Conservation (phyloP, 208 protist genomes). For the Acanthamoeba polyphaga region DNA sequence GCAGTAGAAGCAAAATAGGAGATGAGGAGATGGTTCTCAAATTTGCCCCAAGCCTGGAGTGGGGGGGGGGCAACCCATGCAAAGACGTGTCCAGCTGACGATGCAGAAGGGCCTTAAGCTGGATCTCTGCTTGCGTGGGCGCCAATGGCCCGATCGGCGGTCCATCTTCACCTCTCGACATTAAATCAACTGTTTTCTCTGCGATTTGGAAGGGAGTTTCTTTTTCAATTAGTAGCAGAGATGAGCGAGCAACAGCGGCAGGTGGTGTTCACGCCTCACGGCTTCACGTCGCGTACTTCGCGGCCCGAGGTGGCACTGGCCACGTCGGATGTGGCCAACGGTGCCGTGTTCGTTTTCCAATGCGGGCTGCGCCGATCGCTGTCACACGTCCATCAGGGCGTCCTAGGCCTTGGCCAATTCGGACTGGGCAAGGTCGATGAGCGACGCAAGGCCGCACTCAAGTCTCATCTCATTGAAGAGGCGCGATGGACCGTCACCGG, state of each 20-base stretch:
- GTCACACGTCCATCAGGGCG: constrained; percentile 22
- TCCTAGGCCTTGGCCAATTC: background rate
- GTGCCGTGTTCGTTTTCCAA: background rate
- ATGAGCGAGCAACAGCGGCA: background rate
- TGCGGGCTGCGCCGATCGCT: constrained; percentile 18
- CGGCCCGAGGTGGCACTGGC: background rate
- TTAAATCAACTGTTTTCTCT: background rate
- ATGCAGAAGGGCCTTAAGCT: background rate
- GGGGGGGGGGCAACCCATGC: background rate
- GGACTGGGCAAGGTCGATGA: constrained; percentile 22
- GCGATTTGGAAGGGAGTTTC: background rate
- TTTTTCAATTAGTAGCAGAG: background rate
- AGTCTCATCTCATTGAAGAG: background rate
- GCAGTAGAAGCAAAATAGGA: background rate
- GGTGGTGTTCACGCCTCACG: constrained; percentile 32
- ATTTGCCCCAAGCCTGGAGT: no score
- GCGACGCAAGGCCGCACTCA: background rate
- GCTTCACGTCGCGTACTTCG: constrained; percentile 32
- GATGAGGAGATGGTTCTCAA: background rate
- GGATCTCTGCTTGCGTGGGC: background rate
- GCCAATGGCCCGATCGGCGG: background rate
- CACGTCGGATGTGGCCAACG: constrained; percentile 17
- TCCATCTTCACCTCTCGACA: background rate
- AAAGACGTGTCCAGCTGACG: background rate
- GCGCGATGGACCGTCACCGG: background rate